These are phyloP conservation scores for Neurospora crassa DNA, from an alignment of 2,329 filamentous ascomycete genomes.

Conservation along the genomic window DNA sequence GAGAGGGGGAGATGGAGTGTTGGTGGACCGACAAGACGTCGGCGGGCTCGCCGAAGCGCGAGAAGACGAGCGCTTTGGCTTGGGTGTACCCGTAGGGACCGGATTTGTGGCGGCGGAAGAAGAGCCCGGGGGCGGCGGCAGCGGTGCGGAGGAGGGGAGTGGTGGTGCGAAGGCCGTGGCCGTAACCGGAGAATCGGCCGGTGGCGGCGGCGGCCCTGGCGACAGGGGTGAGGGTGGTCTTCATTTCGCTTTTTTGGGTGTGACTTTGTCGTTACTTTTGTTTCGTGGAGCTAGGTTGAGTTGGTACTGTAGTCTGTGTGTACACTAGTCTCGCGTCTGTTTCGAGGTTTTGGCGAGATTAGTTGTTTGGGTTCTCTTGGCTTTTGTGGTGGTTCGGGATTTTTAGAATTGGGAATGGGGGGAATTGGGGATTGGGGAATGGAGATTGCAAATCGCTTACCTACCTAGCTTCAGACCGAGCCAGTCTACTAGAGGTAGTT, in stretches of 20 bases:
- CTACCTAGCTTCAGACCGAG: background rate
- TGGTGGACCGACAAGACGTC: conserved; percentile 61
- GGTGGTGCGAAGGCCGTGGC: background rate
- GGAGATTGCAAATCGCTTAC: too few relatives aligned
- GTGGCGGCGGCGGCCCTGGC: background rate
- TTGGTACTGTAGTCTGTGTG: background rate
- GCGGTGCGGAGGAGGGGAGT: conserved; percentile 9
- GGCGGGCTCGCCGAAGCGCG: conserved; percentile 63
- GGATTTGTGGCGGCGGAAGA: conserved; percentile 38
- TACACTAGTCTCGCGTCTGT: background rate
- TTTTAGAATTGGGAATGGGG: background rate
- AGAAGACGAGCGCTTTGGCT: conserved; percentile 72
- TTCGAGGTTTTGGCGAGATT: background rate
- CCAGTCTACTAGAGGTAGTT: background rate
- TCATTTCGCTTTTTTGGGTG: background rate
- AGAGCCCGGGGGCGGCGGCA: background rate
- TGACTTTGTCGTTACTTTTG: background rate
- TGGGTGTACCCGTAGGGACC: conserved; percentile 73
- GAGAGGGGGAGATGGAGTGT: conserved; percentile 67
- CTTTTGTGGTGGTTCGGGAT: background rate
- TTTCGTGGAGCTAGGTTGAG: background rate
- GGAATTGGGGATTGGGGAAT: too few relatives aligned
- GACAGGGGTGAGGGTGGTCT: conserved; percentile 2
- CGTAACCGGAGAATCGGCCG: background rate
- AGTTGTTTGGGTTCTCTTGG: background rate